Evolutionary conservation across 192 early-diverging fungal species (phyloP).

Genomic region (Coemansia furcata): DNA sequence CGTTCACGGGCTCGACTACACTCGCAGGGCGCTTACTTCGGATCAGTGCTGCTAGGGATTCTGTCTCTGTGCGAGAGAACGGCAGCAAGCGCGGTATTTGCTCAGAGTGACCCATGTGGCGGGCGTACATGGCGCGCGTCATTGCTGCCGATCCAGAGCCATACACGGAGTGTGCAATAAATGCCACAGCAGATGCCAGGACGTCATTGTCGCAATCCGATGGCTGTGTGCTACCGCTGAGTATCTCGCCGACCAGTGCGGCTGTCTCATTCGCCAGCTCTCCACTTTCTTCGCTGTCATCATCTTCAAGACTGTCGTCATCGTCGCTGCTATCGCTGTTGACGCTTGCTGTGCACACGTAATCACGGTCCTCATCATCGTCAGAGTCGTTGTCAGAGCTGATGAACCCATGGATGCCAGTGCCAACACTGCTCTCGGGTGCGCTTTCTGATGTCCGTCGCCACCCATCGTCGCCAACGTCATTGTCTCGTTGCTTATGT

Average conservation of each 20-base stretch:
- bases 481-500: neutral
- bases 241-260: constrained; percentile 33
- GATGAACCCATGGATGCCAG: neutral
- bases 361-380: constrained; percentile 31
- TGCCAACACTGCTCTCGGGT: neutral
- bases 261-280: constrained; percentile 13
- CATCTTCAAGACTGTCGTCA: constrained; percentile 20
- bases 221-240: constrained; percentile 7
- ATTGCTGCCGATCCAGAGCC: constrained; percentile 11
- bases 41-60: constrained; percentile 42
- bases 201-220: constrained; percentile 18
- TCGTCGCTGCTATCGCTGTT: constrained; percentile 17
- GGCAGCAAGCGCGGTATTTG: constrained; percentile 18
- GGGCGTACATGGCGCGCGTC: constrained; percentile 41
- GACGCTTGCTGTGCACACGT: constrained; percentile 14
- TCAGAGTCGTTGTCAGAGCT: constrained; percentile 1
- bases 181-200: constrained; percentile 26
- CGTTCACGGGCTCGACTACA: neutral
- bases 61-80: constrained; percentile 21
- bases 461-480: neutral
- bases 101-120: constrained; percentile 5
- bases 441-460: neutral
- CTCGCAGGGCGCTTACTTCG: constrained; percentile 19
- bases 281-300: constrained; percentile 4
- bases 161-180: constrained; percentile 40